A percentile compares a stretch with the other conserved stretches of the same genome.
Evolutionary conservation across 352 stramenopile species (phyloP).

Genomic region (Phytophthora ramorum): DNA sequence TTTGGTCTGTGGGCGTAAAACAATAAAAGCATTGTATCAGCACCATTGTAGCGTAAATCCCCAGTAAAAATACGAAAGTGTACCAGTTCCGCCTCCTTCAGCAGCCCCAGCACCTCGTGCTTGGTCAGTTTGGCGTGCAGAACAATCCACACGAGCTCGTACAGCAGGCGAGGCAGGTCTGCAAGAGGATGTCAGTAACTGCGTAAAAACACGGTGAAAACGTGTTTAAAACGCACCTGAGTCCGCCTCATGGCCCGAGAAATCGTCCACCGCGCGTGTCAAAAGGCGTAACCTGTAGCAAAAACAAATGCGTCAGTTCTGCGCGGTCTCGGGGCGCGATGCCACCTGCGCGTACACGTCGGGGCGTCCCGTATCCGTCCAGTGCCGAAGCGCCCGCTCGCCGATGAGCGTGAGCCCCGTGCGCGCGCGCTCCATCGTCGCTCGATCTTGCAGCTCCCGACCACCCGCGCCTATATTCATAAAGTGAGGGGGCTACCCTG

Average conservation of each 20-base stretch:
- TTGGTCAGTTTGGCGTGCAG: constrained; percentile 72
- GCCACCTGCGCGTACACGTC: constrained; percentile 55
- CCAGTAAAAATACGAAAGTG: background rate
- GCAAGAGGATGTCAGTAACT: constrained; percentile 1
- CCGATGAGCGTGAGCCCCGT: constrained; percentile 51
- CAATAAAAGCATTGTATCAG: background rate
- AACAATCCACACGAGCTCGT: constrained; percentile 82
- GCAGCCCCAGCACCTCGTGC: constrained; percentile 71
- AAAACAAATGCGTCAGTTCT: constrained; percentile 15
- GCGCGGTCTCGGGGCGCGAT: background rate
- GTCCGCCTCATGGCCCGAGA: constrained; percentile 28
- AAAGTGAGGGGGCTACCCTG: background rate
- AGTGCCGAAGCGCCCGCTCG: constrained; percentile 68
- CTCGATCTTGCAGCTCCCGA: constrained; percentile 24
- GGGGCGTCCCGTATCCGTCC: constrained; percentile 60
- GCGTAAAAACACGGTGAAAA: background rate
- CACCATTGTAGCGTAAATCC: background rate
- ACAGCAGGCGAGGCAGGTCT: constrained; percentile 73
- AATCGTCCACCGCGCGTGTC: constrained; percentile 46
- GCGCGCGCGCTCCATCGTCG: constrained; percentile 33
- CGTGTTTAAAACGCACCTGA: constrained; percentile 32
- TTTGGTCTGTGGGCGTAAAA: constrained; percentile 26
- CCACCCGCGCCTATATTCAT: constrained; percentile 4
- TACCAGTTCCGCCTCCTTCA: constrained; percentile 77
- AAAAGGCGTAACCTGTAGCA: constrained; percentile 47